Base-by-base conservation (phyloP, 805 yeast genomes). In the Nakazawaea laoshanensis region DNA sequence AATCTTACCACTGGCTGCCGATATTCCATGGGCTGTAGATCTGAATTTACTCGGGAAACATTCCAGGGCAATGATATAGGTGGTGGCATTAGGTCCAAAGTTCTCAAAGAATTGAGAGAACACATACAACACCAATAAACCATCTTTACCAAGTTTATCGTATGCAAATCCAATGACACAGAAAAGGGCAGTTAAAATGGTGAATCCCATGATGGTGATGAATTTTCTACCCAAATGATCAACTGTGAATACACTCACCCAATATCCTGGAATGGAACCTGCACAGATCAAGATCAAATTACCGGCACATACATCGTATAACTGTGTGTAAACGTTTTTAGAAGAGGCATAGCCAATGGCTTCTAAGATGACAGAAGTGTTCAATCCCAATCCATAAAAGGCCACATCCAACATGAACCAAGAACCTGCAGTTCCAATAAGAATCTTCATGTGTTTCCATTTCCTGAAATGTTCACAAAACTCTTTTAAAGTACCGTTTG, bases 351-450 rank as follows among this genome's bases (percentile, higher is more conserved):
- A 82, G 45, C 88, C 88, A 53, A 81, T 81, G 24, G 87, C 70
- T 52, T 75, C 66, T 55, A 81, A 70, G 46, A 81, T 81, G 39
- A 69, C 66, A 27, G 88, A 74, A 48, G 83, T 62, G 66, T 81
- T 81, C 53, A 81, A 67, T 52, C 77, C 74, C 51, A 81, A 63
- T 57, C 92, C 92, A 51, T 81, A 81, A 63, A 67, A 79, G 19
- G 89, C 89, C 57, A 81, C 77, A 63, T 81, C 89, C 58, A 81
- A 66, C 63, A 74, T 65, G 59, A 79, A 79, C 92, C 92, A 81
- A 18, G 82, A 70, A 55, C 77, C 78, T 42, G 89, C 86, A 46
- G 89, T 77, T 54, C 88, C 89, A 31, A 81, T 42, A 46, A 81
- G 63, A 41, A 82, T 71, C 60, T 76, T 79, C 57, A 79, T 74